Base-by-base conservation (phyloP, 768 basidiomycete species). In the Boletus insuetus region DNA sequence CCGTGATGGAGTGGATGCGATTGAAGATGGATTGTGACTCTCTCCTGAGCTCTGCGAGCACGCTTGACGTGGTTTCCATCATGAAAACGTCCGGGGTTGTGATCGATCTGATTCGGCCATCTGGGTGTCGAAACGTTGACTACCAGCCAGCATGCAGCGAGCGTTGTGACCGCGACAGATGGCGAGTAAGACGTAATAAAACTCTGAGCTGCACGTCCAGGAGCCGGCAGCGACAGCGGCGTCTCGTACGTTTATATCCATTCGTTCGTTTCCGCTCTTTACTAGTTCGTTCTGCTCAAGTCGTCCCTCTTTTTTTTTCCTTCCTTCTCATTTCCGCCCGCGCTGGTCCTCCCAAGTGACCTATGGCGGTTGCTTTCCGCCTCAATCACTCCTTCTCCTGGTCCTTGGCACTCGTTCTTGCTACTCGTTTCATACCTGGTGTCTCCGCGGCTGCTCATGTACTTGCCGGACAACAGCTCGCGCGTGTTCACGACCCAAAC, bases 11-110 rank as follows among this genome's bases (percentile, higher is more conserved):
- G 59, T 91, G 92, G 1, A 98, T 67, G 10, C 96, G 86, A 65
- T 94, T 94, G 76, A 83, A 95, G 22, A 94, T 76, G 67, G 93
- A 91, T 22, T 85, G 70, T 5, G 85, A 84, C 59, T 90, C 87
- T 59, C 77, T 83, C 11, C 87, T 82, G 34, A 91, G 75, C 46
- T 81, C 74, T 6, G 77, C 75, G 39, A 87, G 65, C 19, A 71
- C 71, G 45, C 64, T 39, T 6, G 62, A 58, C 17, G 62, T 46
- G 19, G 47, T 31, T 26, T 59, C n/a, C 40, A 20, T 31, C 6
- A 26, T 9, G 29, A 24, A 24, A 5, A 24, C 24, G 26, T 29
- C 26, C 26, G 26, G 8, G 24, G 24, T 5, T 24, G 24, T 24
- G 24, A 24, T 24, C 1, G 24, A 24, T 24, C 24, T 24, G 24